phyloP scores from a whole-genome alignment of 768 basidiomycete genomes.

The Tricholoma furcatifolium region DNA sequence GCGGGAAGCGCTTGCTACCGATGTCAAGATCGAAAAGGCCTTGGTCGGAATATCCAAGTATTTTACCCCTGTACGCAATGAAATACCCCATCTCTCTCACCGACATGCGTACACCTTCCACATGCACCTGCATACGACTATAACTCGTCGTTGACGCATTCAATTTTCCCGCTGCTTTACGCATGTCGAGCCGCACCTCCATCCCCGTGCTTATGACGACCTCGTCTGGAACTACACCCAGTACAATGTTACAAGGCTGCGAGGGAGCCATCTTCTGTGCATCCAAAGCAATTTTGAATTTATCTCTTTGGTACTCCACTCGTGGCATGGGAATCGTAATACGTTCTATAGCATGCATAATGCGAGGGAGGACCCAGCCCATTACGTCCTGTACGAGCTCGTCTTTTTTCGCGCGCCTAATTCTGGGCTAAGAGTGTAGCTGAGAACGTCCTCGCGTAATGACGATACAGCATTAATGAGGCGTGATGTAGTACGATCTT shows the following conservation, averaged over 20 bases:
- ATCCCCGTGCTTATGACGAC: constrained; percentile 33
- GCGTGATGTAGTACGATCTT: constrained; percentile 19
- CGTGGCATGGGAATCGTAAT: constrained; percentile 34
- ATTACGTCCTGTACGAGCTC: constrained; percentile 27
- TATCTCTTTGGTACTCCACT: constrained; percentile 33
- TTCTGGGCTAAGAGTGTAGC: constrained; percentile 13
- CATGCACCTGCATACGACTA: constrained; percentile 8
- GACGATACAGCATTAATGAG: constrained; percentile 17
- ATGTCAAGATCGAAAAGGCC: constrained; percentile 35
- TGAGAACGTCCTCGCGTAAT: constrained; percentile 11
- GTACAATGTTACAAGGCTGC: constrained; percentile 17
- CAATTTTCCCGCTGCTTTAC: neutral
- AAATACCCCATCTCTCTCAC: constrained; percentile 37
- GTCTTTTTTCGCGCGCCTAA: constrained; percentile 10
- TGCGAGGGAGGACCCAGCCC: constrained; percentile 32
- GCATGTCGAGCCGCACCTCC: constrained; percentile 34
- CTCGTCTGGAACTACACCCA: constrained; percentile 33
- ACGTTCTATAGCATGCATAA: constrained; percentile 26
- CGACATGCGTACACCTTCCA: constrained; percentile 34
- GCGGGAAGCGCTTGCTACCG: constrained; percentile 16
- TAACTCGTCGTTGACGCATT: constrained; percentile 14
- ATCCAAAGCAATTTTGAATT: constrained; percentile 31
- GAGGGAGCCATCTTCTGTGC: constrained; percentile 27
- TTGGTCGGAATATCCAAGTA: constrained; percentile 35
- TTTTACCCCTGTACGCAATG: constrained; percentile 26